Evolutionary conservation across 805 yeast species (phyloP).

Genomic region (Blastobotrys muscicola): DNA sequence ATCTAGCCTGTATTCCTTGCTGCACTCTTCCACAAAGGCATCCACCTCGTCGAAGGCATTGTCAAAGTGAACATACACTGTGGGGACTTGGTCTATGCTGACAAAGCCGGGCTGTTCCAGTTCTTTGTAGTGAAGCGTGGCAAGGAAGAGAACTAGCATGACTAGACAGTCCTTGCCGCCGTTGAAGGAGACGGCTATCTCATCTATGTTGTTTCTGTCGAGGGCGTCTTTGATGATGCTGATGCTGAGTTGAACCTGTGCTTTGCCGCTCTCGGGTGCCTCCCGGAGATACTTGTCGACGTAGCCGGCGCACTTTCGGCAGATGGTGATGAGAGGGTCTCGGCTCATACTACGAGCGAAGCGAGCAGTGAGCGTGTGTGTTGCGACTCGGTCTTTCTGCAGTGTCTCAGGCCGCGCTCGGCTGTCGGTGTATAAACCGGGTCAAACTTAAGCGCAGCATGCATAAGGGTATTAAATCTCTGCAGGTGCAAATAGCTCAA

Average conservation of each 20-base stretch:
- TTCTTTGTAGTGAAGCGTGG: conserved; percentile 33
- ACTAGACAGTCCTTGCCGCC: conserved; percentile 98
- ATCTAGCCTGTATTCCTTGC: conserved; percentile 44
- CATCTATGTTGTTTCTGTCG: conserved; percentile 9
- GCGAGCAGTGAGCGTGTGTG: too few relatives aligned
- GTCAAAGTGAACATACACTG: conserved; percentile 71
- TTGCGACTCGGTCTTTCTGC: too few relatives aligned
- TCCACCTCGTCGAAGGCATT: conserved; percentile 63
- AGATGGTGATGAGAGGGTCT: neutral
- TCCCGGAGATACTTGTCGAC: conserved; percentile 10
- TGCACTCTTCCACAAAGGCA: conserved; percentile 51
- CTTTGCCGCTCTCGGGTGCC: conserved; percentile 13
- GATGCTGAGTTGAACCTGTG: conserved; percentile 19
- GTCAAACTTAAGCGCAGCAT: too few relatives aligned
- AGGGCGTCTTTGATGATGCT: conserved; percentile 23
- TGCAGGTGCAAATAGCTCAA: too few relatives aligned
- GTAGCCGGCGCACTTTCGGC: conserved; percentile 7
- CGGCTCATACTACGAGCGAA: too few relatives aligned
- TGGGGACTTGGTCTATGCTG: conserved; percentile 31
- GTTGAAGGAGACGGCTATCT: conserved; percentile 68
- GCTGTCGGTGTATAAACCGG: too few relatives aligned
- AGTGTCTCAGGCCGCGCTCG: too few relatives aligned
- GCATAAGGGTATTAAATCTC: too few relatives aligned
- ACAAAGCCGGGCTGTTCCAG: conserved; percentile 12
- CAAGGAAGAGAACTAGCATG: conserved; percentile 64